Evolutionary conservation across 441 rosid species (phyloP).

Genomic region (Pelargonium myrrhifolium): DNA sequence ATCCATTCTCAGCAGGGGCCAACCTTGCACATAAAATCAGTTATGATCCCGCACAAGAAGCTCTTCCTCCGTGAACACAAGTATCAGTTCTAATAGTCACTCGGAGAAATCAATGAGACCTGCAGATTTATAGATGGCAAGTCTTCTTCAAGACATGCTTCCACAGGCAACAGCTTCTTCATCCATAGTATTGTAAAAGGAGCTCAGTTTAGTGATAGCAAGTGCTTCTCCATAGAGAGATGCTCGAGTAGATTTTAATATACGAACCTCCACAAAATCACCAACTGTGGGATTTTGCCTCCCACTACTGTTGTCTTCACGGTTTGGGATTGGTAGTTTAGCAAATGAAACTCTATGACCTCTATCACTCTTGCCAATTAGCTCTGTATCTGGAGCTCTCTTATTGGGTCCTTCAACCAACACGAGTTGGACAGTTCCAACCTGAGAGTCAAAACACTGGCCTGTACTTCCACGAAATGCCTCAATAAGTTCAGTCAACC

Average conservation of each 20-base stretch:
- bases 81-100: no score
- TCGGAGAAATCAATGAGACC: no score
- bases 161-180: slow-evolving; percentile 42
- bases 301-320: slow-evolving; percentile 19
- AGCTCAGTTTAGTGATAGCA: slow-evolving; percentile 58
- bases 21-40: no score
- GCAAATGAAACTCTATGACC: slow-evolving; percentile 68
- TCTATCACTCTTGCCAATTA: slow-evolving; percentile 80
- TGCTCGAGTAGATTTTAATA: slow-evolving; percentile 56
- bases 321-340: slow-evolving; percentile 36
- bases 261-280: slow-evolving; percentile 68
- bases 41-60: no score
- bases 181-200: slow-evolving; percentile 35
- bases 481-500: slow-evolving; percentile 69
- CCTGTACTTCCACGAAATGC: slow-evolving; percentile 77
- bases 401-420: slow-evolving; percentile 87
- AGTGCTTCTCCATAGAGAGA: slow-evolving; percentile 71
- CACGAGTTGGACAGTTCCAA: slow-evolving; percentile 63
- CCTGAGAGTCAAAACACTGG: slow-evolving; percentile 58
- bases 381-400: slow-evolving; percentile 77
- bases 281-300: slow-evolving; percentile 54
- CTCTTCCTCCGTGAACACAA: no score
- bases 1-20: no score
- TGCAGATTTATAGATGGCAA: not conserved
- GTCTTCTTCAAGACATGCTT: slow-evolving; percentile 13